Conservation (phyloP, 805 yeast species). For the Yamadazyma sp. region DNA sequence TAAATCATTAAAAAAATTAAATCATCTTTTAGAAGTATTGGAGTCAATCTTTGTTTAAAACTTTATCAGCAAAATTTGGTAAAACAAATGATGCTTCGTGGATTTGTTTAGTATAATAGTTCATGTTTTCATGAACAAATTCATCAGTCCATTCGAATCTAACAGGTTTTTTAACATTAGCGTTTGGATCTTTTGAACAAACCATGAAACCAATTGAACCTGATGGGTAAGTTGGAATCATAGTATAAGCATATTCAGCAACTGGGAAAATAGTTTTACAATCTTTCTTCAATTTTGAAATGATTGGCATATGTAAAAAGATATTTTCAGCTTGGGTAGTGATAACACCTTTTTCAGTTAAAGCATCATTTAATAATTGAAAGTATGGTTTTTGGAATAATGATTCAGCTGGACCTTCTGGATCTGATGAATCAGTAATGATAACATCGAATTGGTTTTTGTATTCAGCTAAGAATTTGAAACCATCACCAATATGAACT, state of each 20-base stretch:
- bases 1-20: conserved; percentile 8
- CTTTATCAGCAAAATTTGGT: conserved; percentile 81
- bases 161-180: conserved; percentile 65
- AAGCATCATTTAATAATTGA: conserved; percentile 77
- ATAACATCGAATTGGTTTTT: conserved; percentile 89
- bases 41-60: conserved; percentile 28
- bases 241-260: conserved; percentile 86
- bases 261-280: conserved; percentile 85
- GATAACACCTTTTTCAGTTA: conserved; percentile 86
- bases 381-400: conserved; percentile 92
- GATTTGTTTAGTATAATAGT: conserved; percentile 79
- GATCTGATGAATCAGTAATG: conserved; percentile 96
- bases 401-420: conserved; percentile 97
- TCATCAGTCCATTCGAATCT: conserved; percentile 58
- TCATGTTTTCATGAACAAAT: conserved; percentile 62
- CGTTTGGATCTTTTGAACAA: conserved; percentile 70
- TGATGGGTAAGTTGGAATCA: conserved; percentile 95
- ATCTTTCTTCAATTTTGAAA: conserved; percentile 76
- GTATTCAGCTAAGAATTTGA: conserved; percentile 83
- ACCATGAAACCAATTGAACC: conserved; percentile 99
- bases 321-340: conserved; percentile 95
- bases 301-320: conserved; percentile 86
- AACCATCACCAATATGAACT: conserved; percentile 96
- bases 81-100: conserved; percentile 88
- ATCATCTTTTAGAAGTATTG: conserved; percentile 5